Percentiles rank a stretch among this genome's conserved stretches.
Evolutionary conservation across 768 basidiomycete species (phyloP).

Genomic region (Lentinus brumalis): DNA sequence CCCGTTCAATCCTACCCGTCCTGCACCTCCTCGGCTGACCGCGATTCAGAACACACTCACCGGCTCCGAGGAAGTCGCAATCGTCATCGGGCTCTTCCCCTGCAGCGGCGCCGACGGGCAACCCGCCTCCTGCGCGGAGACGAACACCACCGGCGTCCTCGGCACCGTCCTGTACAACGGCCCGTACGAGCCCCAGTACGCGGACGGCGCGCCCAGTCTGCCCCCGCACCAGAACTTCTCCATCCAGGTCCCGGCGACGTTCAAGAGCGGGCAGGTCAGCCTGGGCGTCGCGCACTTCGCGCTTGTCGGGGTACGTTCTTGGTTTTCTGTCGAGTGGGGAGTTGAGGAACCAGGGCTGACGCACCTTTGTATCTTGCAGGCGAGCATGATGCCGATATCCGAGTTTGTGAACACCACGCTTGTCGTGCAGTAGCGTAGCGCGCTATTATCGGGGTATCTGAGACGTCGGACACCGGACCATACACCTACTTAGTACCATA

Average conservation of each 20-base stretch:
- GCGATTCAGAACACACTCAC: slow-evolving; percentile 31
- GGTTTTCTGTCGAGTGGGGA: neutral
- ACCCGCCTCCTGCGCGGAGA: slow-evolving; percentile 21
- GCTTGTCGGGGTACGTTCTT: slow-evolving; percentile 23
- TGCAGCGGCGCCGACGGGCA: slow-evolving; percentile 22
- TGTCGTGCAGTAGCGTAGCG: slow-evolving; percentile 11
- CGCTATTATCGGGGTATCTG: neutral
- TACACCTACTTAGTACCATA: too few relatives aligned
- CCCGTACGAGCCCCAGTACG: slow-evolving; percentile 29
- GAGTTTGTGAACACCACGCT: slow-evolving; percentile 23
- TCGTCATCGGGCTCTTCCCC: slow-evolving; percentile 34
- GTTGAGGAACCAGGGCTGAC: too few relatives aligned
- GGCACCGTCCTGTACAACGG: slow-evolving; percentile 36
- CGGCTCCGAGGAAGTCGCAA: slow-evolving; percentile 35
- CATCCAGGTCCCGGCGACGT: slow-evolving; percentile 23
- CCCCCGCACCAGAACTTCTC: slow-evolving; percentile 33
- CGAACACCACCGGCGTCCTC: slow-evolving; percentile 23
- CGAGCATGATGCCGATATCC: slow-evolving; percentile 16
- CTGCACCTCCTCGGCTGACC: neutral
- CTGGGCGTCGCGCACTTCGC: slow-evolving; percentile 26
- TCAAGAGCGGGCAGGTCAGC: slow-evolving; percentile 17
- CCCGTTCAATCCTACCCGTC: neutral
- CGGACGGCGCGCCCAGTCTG: slow-evolving; percentile 6
- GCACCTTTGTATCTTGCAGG: slow-evolving; percentile 6
- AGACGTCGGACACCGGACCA: neutral